A percentile compares a stretch with the other conserved stretches of the same genome.
Evolutionary conservation across 768 basidiomycete species (phyloP).

Genomic region (Fistulinella prunicolor): DNA sequence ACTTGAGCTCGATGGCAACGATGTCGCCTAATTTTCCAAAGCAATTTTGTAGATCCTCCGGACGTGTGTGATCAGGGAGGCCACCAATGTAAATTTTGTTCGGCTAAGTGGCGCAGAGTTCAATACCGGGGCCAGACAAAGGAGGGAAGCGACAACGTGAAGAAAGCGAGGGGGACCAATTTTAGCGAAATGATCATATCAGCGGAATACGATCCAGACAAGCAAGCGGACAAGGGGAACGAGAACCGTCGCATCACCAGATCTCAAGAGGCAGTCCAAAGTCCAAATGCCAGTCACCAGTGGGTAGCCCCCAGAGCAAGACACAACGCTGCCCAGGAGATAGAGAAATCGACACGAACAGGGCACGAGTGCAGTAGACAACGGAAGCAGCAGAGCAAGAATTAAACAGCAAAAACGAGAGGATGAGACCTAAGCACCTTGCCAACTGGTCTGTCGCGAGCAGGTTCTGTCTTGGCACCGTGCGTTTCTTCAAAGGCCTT

Average conservation of each 20-base stretch:
- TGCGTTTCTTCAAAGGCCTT: conserved; percentile 43
- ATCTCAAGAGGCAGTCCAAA: conserved; percentile 23
- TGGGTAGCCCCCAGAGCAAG: conserved; percentile 15
- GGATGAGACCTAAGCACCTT: conserved; percentile 82
- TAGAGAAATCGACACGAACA: conserved; percentile 18
- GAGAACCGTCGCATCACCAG: conserved; percentile 29
- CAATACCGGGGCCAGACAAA: conserved; percentile 58
- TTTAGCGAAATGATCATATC: conserved; percentile 27
- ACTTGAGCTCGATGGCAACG: conserved; percentile 80
- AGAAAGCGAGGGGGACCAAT: conserved; percentile 41
- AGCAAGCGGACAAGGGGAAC: conserved; percentile 33
- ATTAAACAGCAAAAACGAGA: conserved; percentile 32
- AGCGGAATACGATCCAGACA: conserved; percentile 34
- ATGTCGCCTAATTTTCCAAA: conserved; percentile 84
- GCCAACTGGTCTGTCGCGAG: conserved; percentile 67
- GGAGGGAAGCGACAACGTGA: conserved; percentile 47
- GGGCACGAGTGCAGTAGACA: conserved; percentile 18
- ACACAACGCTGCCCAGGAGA: conserved; percentile 13
- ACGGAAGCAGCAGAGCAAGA: conserved; percentile 19
- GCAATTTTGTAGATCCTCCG: conserved; percentile 81
- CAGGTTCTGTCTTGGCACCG: conserved; percentile 41
- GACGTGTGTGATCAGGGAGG: conserved; percentile 80
- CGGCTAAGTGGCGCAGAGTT: conserved; percentile 74
- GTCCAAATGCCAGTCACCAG: conserved; percentile 24
- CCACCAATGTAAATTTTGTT: conserved; percentile 94